phyloP scores from a whole-genome alignment of 306 rosid genomes.

The Vicia sativa region DNA sequence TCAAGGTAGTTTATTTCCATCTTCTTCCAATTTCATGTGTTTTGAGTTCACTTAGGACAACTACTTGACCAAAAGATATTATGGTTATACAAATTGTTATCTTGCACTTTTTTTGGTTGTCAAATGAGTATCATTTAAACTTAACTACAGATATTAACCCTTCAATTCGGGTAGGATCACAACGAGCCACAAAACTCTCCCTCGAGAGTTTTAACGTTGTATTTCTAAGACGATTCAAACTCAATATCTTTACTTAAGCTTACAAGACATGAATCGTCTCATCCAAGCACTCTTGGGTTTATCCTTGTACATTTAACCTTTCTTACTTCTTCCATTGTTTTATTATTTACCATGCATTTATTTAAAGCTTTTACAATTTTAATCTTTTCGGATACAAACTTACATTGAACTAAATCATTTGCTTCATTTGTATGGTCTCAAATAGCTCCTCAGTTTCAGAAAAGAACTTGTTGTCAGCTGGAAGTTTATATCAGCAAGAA shows the following conservation, averaged over 20 bases:
- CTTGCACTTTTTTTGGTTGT: background rate
- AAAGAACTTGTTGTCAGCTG: conserved; percentile 60
- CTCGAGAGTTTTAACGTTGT: background rate
- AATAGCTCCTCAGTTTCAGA: conserved; percentile 62
- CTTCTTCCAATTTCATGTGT: conserved; percentile 2
- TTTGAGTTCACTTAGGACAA: conserved; percentile 14
- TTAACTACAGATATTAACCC: no score
- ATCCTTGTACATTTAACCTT: background rate
- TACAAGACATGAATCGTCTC: background rate
- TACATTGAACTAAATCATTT: conserved; percentile 30
- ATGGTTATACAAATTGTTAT: background rate
- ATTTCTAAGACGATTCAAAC: background rate
- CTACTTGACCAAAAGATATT: background rate
- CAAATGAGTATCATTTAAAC: background rate
- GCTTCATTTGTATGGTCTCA: conserved; percentile 36
- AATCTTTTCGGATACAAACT: conserved; percentile 19
- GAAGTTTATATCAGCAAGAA: conserved; percentile 64
- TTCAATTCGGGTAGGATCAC: no score
- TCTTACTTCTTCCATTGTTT: conserved; percentile 24
- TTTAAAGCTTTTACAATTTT: background rate
- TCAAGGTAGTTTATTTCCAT: conserved; percentile 55
- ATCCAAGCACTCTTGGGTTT: background rate
- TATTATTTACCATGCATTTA: conserved; percentile 11
- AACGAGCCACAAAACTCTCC: no score
- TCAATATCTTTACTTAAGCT: no score